phyloP scores from a whole-genome alignment of 495 filamentous ascomycete genomes.

The Aspergillus haitiensis region DNA sequence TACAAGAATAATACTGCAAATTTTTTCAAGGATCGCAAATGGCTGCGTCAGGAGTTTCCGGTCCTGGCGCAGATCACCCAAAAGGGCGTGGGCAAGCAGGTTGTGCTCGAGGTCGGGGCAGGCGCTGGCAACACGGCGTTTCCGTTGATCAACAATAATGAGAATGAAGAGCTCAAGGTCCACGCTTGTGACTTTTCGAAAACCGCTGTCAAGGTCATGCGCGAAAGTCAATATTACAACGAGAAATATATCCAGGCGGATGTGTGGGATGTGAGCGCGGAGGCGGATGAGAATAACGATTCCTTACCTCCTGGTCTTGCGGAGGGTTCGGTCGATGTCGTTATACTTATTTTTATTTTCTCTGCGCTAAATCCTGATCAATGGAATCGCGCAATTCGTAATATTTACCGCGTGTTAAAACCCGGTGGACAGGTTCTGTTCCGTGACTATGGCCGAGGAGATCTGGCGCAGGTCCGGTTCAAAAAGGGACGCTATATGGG shows the following conservation, averaged over 20 bases:
- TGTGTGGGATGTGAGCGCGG: conserved; percentile 83
- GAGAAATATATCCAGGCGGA: conserved; percentile 71
- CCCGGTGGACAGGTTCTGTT: conserved; percentile 88
- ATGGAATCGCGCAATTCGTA: conserved; percentile 79
- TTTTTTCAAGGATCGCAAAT: conserved; percentile 99
- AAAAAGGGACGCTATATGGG: conserved; percentile 88
- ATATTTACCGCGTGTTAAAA: conserved; percentile 79
- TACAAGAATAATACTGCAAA: conserved; percentile 93
- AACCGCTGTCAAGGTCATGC: conserved; percentile 87
- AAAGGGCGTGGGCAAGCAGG: conserved; percentile 57
- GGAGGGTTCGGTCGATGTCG: conserved; percentile 78
- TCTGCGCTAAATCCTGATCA: conserved; percentile 83
- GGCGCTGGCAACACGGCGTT: conserved; percentile 97
- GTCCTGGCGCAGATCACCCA: conserved; percentile 68
- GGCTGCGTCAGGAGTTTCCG: conserved; percentile 93
- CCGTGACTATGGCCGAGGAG: conserved; percentile 92
- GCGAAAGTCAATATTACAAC: conserved; percentile 64
- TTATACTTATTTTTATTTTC: conserved; percentile 95
- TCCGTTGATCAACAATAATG: conserved; percentile 76
- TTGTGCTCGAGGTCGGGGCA: conserved; percentile 86
- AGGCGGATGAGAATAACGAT: conserved; percentile 38
- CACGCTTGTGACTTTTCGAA: conserved; percentile 94
- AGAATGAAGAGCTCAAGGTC: conserved; percentile 73
- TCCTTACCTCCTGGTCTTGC: conserved; percentile 71
- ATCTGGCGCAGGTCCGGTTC: conserved; percentile 94